Percentiles rank a stretch among this genome's conserved stretches.
These are phyloP conservation scores for Sclerospora graminicola DNA, from an alignment of 352 stramenopile species.

Conservation along the genomic window DNA sequence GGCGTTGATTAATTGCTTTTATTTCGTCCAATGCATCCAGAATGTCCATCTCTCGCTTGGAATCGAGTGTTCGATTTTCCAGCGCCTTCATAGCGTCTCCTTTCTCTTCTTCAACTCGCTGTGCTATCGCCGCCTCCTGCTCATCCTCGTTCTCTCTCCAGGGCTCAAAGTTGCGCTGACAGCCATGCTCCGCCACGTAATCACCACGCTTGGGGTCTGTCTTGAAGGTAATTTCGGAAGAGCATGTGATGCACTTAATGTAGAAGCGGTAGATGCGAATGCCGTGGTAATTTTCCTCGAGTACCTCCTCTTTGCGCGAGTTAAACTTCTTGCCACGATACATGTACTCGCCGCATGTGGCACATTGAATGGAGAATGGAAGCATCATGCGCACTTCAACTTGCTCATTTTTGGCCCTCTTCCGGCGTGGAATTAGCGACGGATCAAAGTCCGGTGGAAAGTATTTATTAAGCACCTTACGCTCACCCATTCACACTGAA, in stretches of 20 bases:
- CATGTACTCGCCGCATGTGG: slow-evolving; percentile 96
- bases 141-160: slow-evolving; percentile 87
- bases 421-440: slow-evolving; percentile 88
- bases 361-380: slow-evolving; percentile 97
- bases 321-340: slow-evolving; percentile 99
- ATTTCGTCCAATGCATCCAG: slow-evolving; percentile 98
- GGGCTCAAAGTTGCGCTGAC: slow-evolving; percentile 95
- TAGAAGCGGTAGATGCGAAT: slow-evolving; percentile 97
- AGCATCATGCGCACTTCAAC: slow-evolving; percentile 99
- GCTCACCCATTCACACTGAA: slow-evolving; percentile 98
- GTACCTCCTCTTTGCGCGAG: slow-evolving; percentile 94
- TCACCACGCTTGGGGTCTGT: slow-evolving; percentile 98
- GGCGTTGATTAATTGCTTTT: slow-evolving; percentile 93
- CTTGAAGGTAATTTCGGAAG: slow-evolving; percentile 93
- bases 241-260: slow-evolving; percentile 96
- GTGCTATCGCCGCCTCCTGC: slow-evolving; percentile 51
- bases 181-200: slow-evolving; percentile 95
- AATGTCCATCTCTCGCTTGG: slow-evolving; percentile 98
- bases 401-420: slow-evolving; percentile 92
- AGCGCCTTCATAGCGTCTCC: slow-evolving; percentile 95
- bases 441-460: slow-evolving; percentile 99
- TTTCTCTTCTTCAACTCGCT: slow-evolving; percentile 89
- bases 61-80: slow-evolving; percentile 97
- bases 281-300: slow-evolving; percentile 93
- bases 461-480: slow-evolving; percentile 99